Percentiles rank a stretch among this genome's conserved stretches.
Conservation (phyloP, 352 stramenopile species). For the Phytopythium oedochilum region DNA sequence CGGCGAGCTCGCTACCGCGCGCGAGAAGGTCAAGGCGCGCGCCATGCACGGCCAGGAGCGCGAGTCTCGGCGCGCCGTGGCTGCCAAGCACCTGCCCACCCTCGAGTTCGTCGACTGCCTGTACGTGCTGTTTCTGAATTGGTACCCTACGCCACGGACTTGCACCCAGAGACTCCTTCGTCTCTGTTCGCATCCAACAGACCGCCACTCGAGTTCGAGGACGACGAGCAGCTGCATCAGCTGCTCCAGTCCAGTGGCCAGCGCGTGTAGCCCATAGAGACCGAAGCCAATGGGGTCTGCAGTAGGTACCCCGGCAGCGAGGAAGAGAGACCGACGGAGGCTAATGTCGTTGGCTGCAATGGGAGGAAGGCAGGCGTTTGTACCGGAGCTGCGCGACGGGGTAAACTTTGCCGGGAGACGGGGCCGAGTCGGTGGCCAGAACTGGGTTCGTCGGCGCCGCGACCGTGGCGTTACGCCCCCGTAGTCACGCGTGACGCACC, state of each 20-base stretch:
- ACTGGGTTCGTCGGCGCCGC: background rate
- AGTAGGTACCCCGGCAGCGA: no score
- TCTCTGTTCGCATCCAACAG: no score
- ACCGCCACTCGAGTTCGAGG: conserved; percentile 49
- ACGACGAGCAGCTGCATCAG: conserved; percentile 28
- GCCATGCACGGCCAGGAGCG: conserved; percentile 73
- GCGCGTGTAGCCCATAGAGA: background rate
- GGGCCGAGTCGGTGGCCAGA: background rate
- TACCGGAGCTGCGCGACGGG: no score
- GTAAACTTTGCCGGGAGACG: no score
- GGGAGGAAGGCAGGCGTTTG: no score
- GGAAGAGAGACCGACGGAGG: background rate
- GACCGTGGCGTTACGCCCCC: no score
- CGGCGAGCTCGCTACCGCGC: conserved; percentile 42
- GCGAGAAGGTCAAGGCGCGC: conserved; percentile 73
- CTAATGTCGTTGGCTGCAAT: no score
- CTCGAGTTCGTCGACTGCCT: conserved; percentile 65
- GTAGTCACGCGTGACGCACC: background rate
- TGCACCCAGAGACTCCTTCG: background rate
- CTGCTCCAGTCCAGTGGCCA: background rate
- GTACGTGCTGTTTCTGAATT: conserved; percentile 36
- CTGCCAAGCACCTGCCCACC: conserved; percentile 41
- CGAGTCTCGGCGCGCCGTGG: conserved; percentile 43
- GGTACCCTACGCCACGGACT: no score
- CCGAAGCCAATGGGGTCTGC: no score